A percentile compares a stretch with the other conserved stretches of the same genome.
phyloP scores from a whole-genome alignment of 129 eudicot species.

The Escallonia rubra region DNA sequence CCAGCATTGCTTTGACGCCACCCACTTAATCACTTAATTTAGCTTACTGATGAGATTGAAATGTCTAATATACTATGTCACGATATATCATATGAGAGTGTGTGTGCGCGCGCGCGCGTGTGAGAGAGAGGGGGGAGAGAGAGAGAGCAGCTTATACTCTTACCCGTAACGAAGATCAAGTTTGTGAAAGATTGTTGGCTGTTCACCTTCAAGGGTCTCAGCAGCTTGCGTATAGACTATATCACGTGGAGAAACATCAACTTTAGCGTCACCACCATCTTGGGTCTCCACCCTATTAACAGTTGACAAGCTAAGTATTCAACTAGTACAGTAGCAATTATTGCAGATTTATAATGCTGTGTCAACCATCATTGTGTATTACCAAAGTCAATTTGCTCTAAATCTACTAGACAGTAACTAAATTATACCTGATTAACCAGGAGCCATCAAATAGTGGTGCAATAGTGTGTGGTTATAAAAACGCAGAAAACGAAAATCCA shows the following conservation, averaged over 20 bases:
- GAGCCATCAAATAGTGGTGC: no score
- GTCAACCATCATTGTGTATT: no score
- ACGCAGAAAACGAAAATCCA: no score
- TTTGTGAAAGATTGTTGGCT: slow-evolving; percentile 62
- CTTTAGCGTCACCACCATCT: slow-evolving; percentile 97
- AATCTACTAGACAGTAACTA: no score
- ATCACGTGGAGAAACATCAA: slow-evolving; percentile 96
- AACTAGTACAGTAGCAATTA: not conserved
- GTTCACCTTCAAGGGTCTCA: slow-evolving; percentile 64
- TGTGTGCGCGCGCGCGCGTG: not conserved
- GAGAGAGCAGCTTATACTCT: slow-evolving; percentile 15
- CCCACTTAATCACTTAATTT: no score
- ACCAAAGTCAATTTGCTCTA: no score
- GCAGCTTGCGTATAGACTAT: slow-evolving; percentile 80
- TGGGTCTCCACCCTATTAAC: slow-evolving; percentile 87
- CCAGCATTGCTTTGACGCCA: no score
- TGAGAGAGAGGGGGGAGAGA: not conserved
- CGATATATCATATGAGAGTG: not conserved
- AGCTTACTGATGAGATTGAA: no score
- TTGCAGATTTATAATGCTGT: not conserved
- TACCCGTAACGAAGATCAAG: slow-evolving; percentile 99
- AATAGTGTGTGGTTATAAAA: not conserved
- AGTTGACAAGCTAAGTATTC: slow-evolving; percentile 1
- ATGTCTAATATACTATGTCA: no score
- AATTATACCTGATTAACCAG: no score